phyloP scores from a whole-genome alignment of 2,329 filamentous ascomycete species.

The Didymella pinodella region DNA sequence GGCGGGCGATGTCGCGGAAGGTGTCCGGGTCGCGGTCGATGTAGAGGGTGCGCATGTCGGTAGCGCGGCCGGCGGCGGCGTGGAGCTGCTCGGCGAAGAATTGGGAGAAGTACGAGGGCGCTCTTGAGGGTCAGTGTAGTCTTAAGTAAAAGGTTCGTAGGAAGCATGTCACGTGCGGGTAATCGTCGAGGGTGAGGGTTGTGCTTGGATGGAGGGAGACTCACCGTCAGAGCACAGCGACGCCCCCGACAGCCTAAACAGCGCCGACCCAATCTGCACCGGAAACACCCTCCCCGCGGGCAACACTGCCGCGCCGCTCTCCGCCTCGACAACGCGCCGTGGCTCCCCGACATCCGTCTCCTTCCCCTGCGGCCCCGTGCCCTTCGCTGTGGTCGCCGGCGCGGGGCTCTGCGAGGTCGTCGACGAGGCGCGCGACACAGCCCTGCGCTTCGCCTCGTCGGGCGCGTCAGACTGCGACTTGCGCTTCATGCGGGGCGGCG shows the following conservation, averaged over 20 bases:
- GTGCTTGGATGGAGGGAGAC: slow-evolving; percentile 29
- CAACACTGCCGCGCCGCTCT: slow-evolving; percentile 55
- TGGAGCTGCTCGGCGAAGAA: slow-evolving; percentile 88
- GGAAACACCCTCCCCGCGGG: slow-evolving; percentile 76
- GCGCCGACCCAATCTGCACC: slow-evolving; percentile 72
- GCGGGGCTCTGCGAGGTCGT: slow-evolving; percentile 37
- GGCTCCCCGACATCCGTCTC: slow-evolving; percentile 46
- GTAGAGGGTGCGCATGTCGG: slow-evolving; percentile 79
- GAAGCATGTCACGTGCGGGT: too few relatives aligned
- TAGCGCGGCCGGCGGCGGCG: slow-evolving; percentile 66
- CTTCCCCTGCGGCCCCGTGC: slow-evolving; percentile 44
- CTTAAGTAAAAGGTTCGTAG: too few relatives aligned
- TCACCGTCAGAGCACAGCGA: slow-evolving; percentile 76
- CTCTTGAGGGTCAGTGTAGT: slow-evolving; percentile 65
- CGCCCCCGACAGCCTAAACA: slow-evolving; percentile 74
- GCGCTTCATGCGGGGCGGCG: slow-evolving; percentile 48
- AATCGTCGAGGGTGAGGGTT: too few relatives aligned
- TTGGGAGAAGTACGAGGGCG: slow-evolving; percentile 94
- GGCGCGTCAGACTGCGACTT: slow-evolving; percentile 42
- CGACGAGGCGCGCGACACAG: slow-evolving; percentile 45
- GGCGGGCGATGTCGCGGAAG: slow-evolving; percentile 86
- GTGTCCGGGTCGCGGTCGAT: slow-evolving; percentile 92
- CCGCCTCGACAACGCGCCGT: slow-evolving; percentile 41
- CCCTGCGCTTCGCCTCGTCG: slow-evolving; percentile 42
- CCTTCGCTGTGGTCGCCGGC: slow-evolving; percentile 37